Evolutionary conservation across 768 basidiomycete species (phyloP), one percentile per base, ranked within the genome.

Genomic region (Psilocybe subaeruginosa): DNA sequence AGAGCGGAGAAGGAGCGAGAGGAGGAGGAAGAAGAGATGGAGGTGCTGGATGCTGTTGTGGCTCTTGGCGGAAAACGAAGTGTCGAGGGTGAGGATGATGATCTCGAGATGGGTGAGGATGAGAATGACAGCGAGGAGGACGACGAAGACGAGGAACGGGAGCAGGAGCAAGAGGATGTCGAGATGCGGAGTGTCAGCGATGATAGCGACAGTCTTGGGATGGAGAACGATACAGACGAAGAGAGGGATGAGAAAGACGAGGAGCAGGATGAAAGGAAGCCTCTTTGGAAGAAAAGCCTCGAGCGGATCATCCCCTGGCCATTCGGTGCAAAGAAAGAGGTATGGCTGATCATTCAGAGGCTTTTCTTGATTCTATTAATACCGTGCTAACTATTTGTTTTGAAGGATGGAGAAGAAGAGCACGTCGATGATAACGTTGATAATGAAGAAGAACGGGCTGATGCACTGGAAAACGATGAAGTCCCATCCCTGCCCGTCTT

Each of bases 1-100:
- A 76, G 78, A 41, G 77, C 80, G 3, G 87, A 85, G 66, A 77
- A 76, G 56, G 85, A 86, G 60, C 72, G 67, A 35, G 80, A 83
- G 58, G 82, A 85, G 58, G 79, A 84, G 48, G 78, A 77, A 45
- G 80, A 85, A 54, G 83, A 86, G 60, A 78, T 84, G 69, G 86
- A 85, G 52, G 78, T 78, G 2, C 56, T 80, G 31, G 78, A 73
- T 23, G 71, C 72, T 33, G 77, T 78, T 35, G 80, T 79, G 14
- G 76, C 72, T 7, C 74, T 72, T 39, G 70, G 65, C 6, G 41
- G 41, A 5, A 43, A 43, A n/a, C 41, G 41, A n/a, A 16, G 14
- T 35, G 33, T 35, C 11, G 3, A 35, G 33, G 7, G 11, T 12
- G 65, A 62, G 11, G 73, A 73, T 6, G 67, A 73, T n/a, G 68